Evolutionary conservation across 495 filamentous ascomycete species (phyloP).

Genomic region (Hypoxylon lienhwacheense): DNA sequence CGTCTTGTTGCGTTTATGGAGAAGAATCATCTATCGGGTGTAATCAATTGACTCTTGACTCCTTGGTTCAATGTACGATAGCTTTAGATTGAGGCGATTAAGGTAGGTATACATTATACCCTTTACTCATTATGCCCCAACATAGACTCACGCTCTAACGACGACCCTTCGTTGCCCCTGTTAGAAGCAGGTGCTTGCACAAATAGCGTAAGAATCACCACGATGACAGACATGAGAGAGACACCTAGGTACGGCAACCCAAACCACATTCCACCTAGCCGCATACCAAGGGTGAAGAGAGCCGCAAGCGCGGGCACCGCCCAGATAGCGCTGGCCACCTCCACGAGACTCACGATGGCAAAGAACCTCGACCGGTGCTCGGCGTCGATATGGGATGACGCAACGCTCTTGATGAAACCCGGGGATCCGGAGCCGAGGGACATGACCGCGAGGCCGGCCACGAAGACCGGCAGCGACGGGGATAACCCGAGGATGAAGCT

Average conservation of each 20-base stretch:
- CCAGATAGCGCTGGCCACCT: conserved; percentile 34
- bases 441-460: conserved; percentile 33
- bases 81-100: too few relatives aligned
- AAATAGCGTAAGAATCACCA: conserved; percentile 32
- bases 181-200: conserved; percentile 13
- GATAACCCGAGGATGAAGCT: conserved; percentile 35
- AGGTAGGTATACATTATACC: too few relatives aligned
- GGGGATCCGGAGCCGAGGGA: conserved; percentile 33
- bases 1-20: too few relatives aligned
- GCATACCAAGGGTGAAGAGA: conserved; percentile 39
- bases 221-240: conserved; percentile 27
- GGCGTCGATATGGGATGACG: conserved; percentile 24
- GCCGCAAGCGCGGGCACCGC: conserved; percentile 32
- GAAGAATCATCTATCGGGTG: too few relatives aligned
- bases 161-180: conserved; percentile 18
- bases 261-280: conserved; percentile 35
- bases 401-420: conserved; percentile 38
- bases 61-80: too few relatives aligned
- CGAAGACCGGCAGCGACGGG: conserved; percentile 28
- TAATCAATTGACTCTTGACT: too few relatives aligned
- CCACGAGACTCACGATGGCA: conserved; percentile 31
- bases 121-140: not conserved
- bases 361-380: conserved; percentile 37
- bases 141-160: not conserved
- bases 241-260: conserved; percentile 39